phyloP scores from a whole-genome alignment of 305 asterid genomes.

The Plantago lanceolata region DNA sequence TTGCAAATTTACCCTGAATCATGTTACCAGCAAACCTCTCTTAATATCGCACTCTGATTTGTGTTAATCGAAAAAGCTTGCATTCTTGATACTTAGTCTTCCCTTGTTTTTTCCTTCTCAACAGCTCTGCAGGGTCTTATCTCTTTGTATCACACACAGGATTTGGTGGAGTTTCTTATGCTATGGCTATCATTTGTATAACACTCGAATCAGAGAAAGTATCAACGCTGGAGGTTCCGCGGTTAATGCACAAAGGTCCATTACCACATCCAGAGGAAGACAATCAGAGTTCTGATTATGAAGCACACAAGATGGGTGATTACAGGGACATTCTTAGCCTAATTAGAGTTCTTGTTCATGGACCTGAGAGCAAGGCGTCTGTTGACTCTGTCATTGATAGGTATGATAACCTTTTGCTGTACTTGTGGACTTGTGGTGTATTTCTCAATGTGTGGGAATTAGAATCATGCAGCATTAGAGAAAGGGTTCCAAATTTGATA shows the following conservation, averaged over 20 bases:
- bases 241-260: conserved; percentile 33
- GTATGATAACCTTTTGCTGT: conserved; percentile 34
- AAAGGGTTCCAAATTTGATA: too few species aligned
- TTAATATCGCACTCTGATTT: conserved; percentile 28
- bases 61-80: too few species aligned
- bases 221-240: conserved; percentile 33
- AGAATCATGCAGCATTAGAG: too few species aligned
- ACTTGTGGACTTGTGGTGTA: background rate
- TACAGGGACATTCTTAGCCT: conserved; percentile 93
- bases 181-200: conserved; percentile 88
- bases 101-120: conserved; percentile 25
- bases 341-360: conserved; percentile 84
- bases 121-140: conserved; percentile 89
- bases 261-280: conserved; percentile 34
- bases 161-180: conserved; percentile 97
- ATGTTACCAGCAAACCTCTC: conserved; percentile 5
- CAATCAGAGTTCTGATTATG: conserved; percentile 49
- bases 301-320: conserved; percentile 67
- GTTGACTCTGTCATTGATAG: conserved; percentile 76
- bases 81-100: too few species aligned
- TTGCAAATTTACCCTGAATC: background rate
- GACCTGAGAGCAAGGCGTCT: conserved; percentile 95
- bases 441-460: conserved; percentile 15
- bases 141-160: conserved; percentile 98
- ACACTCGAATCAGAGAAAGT: conserved; percentile 69